These are phyloP conservation scores for Clonostachys byssicola DNA, from an alignment of 2,329 filamentous ascomycete genomes.

Conservation along the genomic window DNA sequence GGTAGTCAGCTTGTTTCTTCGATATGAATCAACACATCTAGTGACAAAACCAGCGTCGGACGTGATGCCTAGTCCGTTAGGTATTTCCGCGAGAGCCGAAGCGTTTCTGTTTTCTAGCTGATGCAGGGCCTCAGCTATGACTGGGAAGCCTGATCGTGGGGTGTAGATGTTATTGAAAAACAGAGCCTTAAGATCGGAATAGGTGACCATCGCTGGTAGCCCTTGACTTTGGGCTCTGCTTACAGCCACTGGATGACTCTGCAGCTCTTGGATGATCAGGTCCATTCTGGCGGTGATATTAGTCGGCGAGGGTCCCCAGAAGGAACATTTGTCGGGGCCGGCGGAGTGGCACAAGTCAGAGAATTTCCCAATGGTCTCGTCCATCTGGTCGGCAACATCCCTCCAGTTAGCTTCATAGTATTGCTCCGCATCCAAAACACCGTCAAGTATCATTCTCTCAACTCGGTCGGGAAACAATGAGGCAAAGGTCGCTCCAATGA, in stretches of 20 bases:
- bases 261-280: conserved; percentile 13
- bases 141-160: conserved; percentile 13
- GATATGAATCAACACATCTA: conserved; percentile 19
- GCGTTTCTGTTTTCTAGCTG: conserved; percentile 17
- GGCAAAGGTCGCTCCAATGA: conserved; percentile 21
- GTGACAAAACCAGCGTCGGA: conserved; percentile 13
- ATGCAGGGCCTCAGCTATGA: conserved; percentile 16
- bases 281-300: conserved; percentile 17
- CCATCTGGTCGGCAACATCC: conserved; percentile 12
- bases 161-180: conserved; percentile 13
- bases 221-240: conserved; percentile 8
- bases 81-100: conserved; percentile 14
- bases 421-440: conserved; percentile 13
- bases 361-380: conserved; percentile 11
- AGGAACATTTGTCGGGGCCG: conserved; percentile 15
- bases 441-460: conserved; percentile 27
- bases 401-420: conserved; percentile 15
- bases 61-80: conserved; percentile 4
- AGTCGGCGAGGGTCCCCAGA: conserved; percentile 18
- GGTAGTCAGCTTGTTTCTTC: conserved; percentile 16
- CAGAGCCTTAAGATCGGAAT: conserved; percentile 19
- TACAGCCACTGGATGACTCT: conserved; percentile 14
- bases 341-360: conserved; percentile 14
- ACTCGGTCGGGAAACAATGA: conserved; percentile 32
- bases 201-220: conserved; percentile 15